A percentile compares a stretch with the other conserved stretches of the same genome.
Conservation (phyloP, 2,329 filamentous ascomycete species). For the Massarina eburnea region DNA sequence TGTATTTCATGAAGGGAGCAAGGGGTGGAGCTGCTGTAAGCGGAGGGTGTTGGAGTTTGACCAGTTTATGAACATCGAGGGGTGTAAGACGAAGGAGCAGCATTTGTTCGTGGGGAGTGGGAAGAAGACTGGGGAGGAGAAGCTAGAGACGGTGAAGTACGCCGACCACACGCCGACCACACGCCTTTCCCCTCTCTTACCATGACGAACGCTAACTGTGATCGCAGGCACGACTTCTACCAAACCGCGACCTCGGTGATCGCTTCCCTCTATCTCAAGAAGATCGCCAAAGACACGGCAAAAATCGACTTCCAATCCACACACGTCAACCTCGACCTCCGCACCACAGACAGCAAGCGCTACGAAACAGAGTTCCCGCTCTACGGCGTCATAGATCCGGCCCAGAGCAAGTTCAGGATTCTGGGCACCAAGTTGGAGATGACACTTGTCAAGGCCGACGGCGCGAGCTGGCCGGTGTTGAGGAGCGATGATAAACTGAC, state of each 20-base stretch:
- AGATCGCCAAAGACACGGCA: constrained; percentile 82
- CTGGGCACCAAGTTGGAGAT: constrained; percentile 89
- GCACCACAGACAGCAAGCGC: constrained; percentile 83
- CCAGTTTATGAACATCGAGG: constrained; percentile 93
- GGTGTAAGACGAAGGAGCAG: constrained; percentile 77
- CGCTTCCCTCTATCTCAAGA: constrained; percentile 92
- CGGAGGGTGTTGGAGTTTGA: constrained; percentile 93
- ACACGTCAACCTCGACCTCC: constrained; percentile 74
- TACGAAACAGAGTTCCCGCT: constrained; percentile 74
- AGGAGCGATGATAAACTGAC: constrained; percentile 72
- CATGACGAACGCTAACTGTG: constrained; percentile 9
- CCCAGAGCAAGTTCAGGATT: constrained; percentile 75
- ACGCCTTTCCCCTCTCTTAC: neutral
- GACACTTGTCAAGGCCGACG: constrained; percentile 71
- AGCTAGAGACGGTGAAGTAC: constrained; percentile 75
- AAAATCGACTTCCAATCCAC: constrained; percentile 68
- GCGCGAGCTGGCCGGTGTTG: constrained; percentile 80
- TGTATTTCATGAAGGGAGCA: constrained; percentile 96
- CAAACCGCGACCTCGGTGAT: constrained; percentile 85
- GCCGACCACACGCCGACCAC: constrained; percentile 1
- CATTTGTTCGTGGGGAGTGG: constrained; percentile 86
- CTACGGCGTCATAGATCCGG: constrained; percentile 74
- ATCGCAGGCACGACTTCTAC: constrained; percentile 80
- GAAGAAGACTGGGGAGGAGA: constrained; percentile 69
- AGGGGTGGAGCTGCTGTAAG: constrained; percentile 98